Conservation (phyloP, 805 yeast species). For the Hanseniaspora lindneri region DNA sequence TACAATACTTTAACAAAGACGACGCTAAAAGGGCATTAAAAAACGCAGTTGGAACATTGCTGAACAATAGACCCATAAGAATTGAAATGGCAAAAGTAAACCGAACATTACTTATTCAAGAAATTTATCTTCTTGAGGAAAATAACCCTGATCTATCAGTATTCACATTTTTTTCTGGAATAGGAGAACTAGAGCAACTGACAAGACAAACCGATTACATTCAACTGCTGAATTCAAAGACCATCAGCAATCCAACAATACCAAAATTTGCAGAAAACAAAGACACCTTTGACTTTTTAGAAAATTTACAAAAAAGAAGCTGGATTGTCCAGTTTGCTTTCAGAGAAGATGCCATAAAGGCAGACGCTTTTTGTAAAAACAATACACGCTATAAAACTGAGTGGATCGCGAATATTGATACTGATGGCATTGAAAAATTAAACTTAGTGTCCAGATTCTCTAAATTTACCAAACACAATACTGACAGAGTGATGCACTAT, state of each 20-base stretch:
- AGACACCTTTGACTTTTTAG: too few relatives aligned
- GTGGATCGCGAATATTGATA: slow-evolving; percentile 79
- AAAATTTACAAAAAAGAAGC: too few relatives aligned
- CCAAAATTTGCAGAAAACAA: too few relatives aligned
- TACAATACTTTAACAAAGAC: slow-evolving; percentile 60
- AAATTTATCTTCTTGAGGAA: slow-evolving; percentile 4
- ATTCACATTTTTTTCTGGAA: slow-evolving; percentile 29
- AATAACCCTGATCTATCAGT: slow-evolving; percentile 13
- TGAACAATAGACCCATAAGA: slow-evolving; percentile 67
- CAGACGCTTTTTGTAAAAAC: slow-evolving; percentile 56
- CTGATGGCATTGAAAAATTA: slow-evolving; percentile 22
- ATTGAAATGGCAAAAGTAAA: slow-evolving; percentile 89
- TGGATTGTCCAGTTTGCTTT: slow-evolving; percentile 74
- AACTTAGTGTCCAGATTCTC: slow-evolving; percentile 21
- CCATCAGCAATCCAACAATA: not conserved
- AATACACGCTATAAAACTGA: slow-evolving; percentile 49
- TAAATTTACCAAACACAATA: too few relatives aligned
- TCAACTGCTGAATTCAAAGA: not conserved
- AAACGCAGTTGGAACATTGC: slow-evolving; percentile 53
- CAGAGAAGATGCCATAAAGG: slow-evolving; percentile 79
- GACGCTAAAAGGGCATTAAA: slow-evolving; percentile 59
- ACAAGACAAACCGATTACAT: slow-evolving; percentile 30
- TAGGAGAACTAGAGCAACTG: slow-evolving; percentile 67
- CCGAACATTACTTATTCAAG: slow-evolving; percentile 59
- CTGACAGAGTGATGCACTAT: too few relatives aligned